A percentile compares a stretch with the other conserved stretches of the same genome.
Conservation (phyloP, 169 alveolate species). For the Fabrea salina region DNA sequence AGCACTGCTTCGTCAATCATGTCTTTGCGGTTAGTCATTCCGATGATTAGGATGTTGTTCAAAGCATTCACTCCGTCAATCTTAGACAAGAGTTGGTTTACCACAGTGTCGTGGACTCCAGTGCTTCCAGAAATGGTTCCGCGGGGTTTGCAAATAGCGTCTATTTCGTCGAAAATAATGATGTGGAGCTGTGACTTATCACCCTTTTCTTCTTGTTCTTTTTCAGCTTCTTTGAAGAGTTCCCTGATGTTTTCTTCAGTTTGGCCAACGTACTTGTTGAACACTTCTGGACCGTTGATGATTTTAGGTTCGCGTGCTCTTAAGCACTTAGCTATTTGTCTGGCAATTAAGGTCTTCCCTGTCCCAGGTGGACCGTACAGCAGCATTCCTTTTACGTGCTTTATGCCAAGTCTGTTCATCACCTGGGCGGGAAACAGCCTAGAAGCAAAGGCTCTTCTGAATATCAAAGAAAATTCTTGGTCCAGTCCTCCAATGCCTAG, state of each 20-base stretch:
- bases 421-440: slow-evolving; percentile 96
- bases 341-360: slow-evolving; percentile 99
- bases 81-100: slow-evolving; percentile 65
- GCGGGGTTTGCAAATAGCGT: slow-evolving; percentile 81
- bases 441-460: slow-evolving; percentile 99
- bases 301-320: slow-evolving; percentile 76
- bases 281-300: slow-evolving; percentile 87
- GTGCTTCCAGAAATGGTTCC: slow-evolving; percentile 75
- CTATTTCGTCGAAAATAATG: slow-evolving; percentile 83
- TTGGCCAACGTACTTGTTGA: slow-evolving; percentile 97
- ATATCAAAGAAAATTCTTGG: slow-evolving; percentile 95
- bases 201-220: slow-evolving; percentile 96
- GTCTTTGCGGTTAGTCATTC: slow-evolving; percentile 72
- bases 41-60: slow-evolving; percentile 57
- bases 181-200: slow-evolving; percentile 88
- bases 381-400: slow-evolving; percentile 97
- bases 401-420: slow-evolving; percentile 95
- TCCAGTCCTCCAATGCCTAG: slow-evolving; percentile 92
- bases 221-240: slow-evolving; percentile 85
- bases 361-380: slow-evolving; percentile 99
- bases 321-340: slow-evolving; percentile 90
- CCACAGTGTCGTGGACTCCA: slow-evolving; percentile 69
- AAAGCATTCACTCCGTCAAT: slow-evolving; percentile 49
- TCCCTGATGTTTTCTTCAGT: slow-evolving; percentile 96
- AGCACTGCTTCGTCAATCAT: slow-evolving; percentile 65